phyloP scores from a whole-genome alignment of 495 filamentous ascomycete species.

The Neurospora africana region DNA sequence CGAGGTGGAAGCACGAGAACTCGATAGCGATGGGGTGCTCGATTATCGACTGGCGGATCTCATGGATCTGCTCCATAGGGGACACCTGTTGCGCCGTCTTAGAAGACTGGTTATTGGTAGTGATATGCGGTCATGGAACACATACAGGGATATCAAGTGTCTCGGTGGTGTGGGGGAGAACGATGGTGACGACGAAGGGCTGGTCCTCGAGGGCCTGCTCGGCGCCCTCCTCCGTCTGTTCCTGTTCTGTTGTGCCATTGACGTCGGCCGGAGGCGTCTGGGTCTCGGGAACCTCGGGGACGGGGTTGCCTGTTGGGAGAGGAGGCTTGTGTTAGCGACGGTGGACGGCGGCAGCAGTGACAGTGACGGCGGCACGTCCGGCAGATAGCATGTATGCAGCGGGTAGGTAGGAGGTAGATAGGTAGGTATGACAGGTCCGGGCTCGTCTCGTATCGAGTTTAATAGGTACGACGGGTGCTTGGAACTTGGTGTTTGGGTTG shows the following conservation, averaged over 20 bases:
- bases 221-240: slow-evolving; percentile 12
- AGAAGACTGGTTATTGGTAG: slow-evolving; percentile 3
- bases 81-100: slow-evolving; percentile 55
- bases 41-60: slow-evolving; percentile 92
- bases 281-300: slow-evolving; percentile 7
- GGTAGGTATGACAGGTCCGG: neutral
- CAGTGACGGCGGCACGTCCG: neutral
- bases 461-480: neutral
- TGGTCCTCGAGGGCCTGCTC: slow-evolving; percentile 30
- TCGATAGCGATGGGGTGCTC: slow-evolving; percentile 89
- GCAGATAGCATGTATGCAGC: neutral
- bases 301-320: slow-evolving; percentile 12
- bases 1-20: slow-evolving; percentile 98
- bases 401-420: neutral
- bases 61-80: slow-evolving; percentile 89
- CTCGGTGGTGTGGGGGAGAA: slow-evolving; percentile 69
- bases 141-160: slow-evolving; percentile 75
- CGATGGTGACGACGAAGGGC: slow-evolving; percentile 51
- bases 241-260: neutral
- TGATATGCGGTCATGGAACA: slow-evolving; percentile 11
- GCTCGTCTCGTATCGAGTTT: neutral
- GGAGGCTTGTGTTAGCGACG: neutral
- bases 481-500: neutral
- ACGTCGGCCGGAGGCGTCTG: slow-evolving; percentile 10
- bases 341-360: neutral